Evolutionary conservation across 352 stramenopile species (phyloP), one percentile per base, ranked within the genome.

Genomic region (Phytophthora foliorum): DNA sequence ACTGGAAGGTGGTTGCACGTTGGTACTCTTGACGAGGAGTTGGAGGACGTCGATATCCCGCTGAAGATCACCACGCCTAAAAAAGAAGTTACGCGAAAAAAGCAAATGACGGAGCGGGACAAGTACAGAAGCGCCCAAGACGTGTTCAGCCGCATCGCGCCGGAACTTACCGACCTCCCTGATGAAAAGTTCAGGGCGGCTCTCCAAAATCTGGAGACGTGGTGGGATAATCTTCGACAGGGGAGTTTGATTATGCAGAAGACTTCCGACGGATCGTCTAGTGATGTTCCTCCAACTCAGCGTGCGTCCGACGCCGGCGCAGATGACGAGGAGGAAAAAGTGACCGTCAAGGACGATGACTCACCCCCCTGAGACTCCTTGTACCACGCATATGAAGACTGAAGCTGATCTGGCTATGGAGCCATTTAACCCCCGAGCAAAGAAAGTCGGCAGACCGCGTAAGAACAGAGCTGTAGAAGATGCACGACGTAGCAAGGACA

Each of bases 81-180:
- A 8, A 46, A 51, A 17, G 57, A 65, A 17, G 57, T 51, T 4
- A 42, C 44, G 13, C 45, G 45, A 8, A 57, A 65, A 19, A 65
- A 65, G 19, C 45, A 34, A 14, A 65, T 57, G 32, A 57, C 57
- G 0, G 31, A 54, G 13, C 44, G 24, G 3, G 34, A 57, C 32
- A 64, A 64, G 22, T 63, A 49, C 32, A 48, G 44, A 16, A 36
- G 24, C 19, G 46, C 25, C 5, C 25, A 53, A 13, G 21, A n/a
- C 13, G 46, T 53, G 22, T 24, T 53, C 16, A 24, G 38, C 38
- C 14, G 38, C 14, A 16, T 45, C 9, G 22, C 11, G 5, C 6
- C 38, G 5, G 38, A 45, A 27, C 27, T 60, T 7, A 60, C 38
- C 2, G 53, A 60, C 17, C 19, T 51, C 6, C 49, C 49, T 7